phyloP scores from a whole-genome alignment of 441 rosid species.

The Pelargonium exstipulatum region DNA sequence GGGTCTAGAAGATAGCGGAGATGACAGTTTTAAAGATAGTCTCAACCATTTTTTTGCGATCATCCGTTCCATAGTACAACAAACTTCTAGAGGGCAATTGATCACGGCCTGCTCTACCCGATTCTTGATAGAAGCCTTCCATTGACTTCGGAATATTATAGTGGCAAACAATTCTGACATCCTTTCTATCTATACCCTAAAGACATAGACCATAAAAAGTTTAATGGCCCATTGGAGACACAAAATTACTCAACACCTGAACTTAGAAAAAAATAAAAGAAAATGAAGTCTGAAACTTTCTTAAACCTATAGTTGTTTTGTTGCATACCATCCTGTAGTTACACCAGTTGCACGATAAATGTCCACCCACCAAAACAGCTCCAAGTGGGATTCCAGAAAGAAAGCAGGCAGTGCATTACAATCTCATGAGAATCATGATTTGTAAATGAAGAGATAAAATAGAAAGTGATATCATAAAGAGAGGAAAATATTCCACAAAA shows the following conservation, averaged over 20 bases:
- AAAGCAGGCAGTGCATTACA: constrained; percentile 32
- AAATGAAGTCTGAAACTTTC: constrained; percentile 9
- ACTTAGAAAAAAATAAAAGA: neutral
- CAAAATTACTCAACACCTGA: neutral
- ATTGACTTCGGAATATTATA: constrained; percentile 88
- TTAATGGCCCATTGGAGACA: constrained; percentile 18
- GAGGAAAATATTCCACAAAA: neutral
- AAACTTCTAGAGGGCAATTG: constrained; percentile 75
- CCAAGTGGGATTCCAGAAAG: constrained; percentile 38
- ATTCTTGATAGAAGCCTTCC: constrained; percentile 97
- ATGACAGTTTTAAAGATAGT: constrained; percentile 16
- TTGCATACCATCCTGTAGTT: constrained; percentile 80
- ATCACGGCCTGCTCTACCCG: constrained; percentile 99
- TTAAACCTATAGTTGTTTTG: constrained; percentile 18
- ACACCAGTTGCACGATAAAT: constrained; percentile 35
- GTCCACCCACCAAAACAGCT: constrained; percentile 38
- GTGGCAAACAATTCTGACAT: constrained; percentile 91
- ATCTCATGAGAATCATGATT: constrained; percentile 14
- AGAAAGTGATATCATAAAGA: constrained; percentile 6
- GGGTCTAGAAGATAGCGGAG: constrained; percentile 14
- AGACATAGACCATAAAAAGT: constrained; percentile 24
- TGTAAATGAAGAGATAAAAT: constrained; percentile 8
- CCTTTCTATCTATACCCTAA: constrained; percentile 93
- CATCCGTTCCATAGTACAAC: constrained; percentile 87
- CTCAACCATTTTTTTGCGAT: constrained; percentile 72